phyloP scores from a whole-genome alignment of 2,329 filamentous ascomycete genomes.

The Diaporthe citri region DNA sequence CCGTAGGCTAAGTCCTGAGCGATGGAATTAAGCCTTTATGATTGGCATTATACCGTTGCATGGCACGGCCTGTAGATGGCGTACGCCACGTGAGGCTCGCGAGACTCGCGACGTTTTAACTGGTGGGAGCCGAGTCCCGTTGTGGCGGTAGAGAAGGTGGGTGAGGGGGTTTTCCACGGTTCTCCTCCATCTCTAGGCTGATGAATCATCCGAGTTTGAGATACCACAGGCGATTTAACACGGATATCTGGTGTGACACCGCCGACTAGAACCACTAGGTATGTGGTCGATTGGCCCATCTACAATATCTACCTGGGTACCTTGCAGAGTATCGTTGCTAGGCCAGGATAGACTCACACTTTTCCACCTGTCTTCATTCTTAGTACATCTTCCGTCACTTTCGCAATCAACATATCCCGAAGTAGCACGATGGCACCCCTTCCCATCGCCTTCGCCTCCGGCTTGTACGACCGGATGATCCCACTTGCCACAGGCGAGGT shows the following conservation, averaged over 20 bases:
- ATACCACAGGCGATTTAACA: not conserved
- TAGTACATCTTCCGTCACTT: not conserved
- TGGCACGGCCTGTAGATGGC: not conserved
- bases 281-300: not conserved
- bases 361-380: too few relatives aligned
- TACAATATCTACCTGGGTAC: too few relatives aligned
- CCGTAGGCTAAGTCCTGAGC: not conserved
- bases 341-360: not conserved
- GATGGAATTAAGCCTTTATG: not conserved
- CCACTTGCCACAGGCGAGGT: conserved; percentile 47
- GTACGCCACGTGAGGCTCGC: not conserved
- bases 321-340: not conserved
- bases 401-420: not conserved
- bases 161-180: not conserved
- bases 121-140: conserved; percentile 4
- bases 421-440: not conserved
- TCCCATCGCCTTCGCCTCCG: conserved; percentile 28
- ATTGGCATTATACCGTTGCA: conserved; percentile 14
- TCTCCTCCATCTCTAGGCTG: not conserved
- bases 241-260: not conserved
- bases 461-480: conserved; percentile 43
- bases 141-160: not conserved
- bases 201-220: not conserved
- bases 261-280: not conserved
- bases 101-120: not conserved